phyloP scores from a whole-genome alignment of 805 yeast species.

The Nakazawaea ishiwadae region DNA sequence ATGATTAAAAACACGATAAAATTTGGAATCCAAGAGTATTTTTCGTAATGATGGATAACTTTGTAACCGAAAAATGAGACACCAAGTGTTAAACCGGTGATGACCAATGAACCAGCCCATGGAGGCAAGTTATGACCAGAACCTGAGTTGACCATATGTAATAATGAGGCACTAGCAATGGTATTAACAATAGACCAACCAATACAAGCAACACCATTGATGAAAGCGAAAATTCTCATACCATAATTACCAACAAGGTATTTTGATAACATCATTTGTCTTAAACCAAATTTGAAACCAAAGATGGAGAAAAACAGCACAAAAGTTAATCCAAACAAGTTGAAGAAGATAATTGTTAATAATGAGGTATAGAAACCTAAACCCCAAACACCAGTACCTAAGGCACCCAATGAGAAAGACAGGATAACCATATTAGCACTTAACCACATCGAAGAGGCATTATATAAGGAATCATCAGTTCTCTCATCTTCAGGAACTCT shows the following conservation, averaged over 20 bases:
- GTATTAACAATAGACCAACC: conserved; percentile 97
- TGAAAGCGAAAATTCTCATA: conserved; percentile 69
- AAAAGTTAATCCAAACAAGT: conserved; percentile 64
- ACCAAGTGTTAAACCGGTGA: conserved; percentile 61
- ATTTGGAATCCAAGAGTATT: conserved; percentile 87
- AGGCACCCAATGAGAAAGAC: conserved; percentile 71
- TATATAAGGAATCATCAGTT: conserved; percentile 57
- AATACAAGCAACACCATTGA: conserved; percentile 80
- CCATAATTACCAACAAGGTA: conserved; percentile 72
- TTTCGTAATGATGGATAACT: conserved; percentile 77
- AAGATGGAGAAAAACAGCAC: conserved; percentile 82
- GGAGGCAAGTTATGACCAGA: conserved; percentile 60
- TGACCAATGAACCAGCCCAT: conserved; percentile 84
- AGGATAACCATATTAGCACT: conserved; percentile 88
- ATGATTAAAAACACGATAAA: conserved; percentile 67
- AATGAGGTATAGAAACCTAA: conserved; percentile 72
- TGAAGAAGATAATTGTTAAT: conserved; percentile 67
- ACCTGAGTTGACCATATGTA: conserved; percentile 65
- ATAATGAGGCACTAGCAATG: conserved; percentile 81
- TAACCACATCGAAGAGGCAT: conserved; percentile 86
- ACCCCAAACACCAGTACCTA: conserved; percentile 56
- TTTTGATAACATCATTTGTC: conserved; percentile 83
- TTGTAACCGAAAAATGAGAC: conserved; percentile 83
- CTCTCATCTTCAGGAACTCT: conserved; percentile 76
- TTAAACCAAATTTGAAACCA: conserved; percentile 80